A percentile compares a stretch with the other conserved stretches of the same genome.
phyloP scores from a whole-genome alignment of 495 filamentous ascomycete genomes.

The Penicillium subrubescens region DNA sequence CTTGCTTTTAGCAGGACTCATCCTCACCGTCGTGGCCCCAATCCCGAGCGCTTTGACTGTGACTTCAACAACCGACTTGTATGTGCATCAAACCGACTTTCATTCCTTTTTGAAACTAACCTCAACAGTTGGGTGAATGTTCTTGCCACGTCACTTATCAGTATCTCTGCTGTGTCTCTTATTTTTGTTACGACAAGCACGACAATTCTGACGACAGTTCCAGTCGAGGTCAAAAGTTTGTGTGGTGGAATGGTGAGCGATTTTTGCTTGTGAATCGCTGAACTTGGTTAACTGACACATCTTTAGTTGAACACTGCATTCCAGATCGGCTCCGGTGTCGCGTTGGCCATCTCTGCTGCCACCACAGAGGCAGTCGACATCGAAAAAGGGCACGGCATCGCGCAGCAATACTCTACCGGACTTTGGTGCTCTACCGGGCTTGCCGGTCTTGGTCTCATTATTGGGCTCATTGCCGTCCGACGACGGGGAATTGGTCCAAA shows the following conservation, averaged over 20 bases:
- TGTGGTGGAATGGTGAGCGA: constrained; percentile 39
- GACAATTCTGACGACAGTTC: constrained; percentile 37
- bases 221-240: constrained; percentile 36
- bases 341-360: constrained; percentile 40
- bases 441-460: constrained; percentile 34
- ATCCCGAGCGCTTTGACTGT: constrained; percentile 36
- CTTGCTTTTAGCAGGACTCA: constrained; percentile 31
- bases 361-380: constrained; percentile 40
- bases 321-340: constrained; percentile 42
- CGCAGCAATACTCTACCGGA: constrained; percentile 39
- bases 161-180: constrained; percentile 41
- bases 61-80: constrained; percentile 32
- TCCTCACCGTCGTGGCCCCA: constrained; percentile 35
- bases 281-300: background rate
- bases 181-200: constrained; percentile 44
- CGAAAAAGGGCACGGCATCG: constrained; percentile 31
- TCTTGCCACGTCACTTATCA: constrained; percentile 38
- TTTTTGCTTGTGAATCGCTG: background rate
- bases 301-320: constrained; percentile 41
- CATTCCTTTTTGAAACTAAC: constrained; percentile 10
- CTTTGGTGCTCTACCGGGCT: constrained; percentile 40
- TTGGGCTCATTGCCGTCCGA: constrained; percentile 31
- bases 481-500: constrained; percentile 34
- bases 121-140: constrained; percentile 37
- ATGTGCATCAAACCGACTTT: constrained; percentile 3